Percentiles rank a stretch among this genome's conserved stretches.
Evolutionary conservation across 371 early-diverging fungal species (phyloP).

Genomic region (Basidiobolus meristosporus): DNA sequence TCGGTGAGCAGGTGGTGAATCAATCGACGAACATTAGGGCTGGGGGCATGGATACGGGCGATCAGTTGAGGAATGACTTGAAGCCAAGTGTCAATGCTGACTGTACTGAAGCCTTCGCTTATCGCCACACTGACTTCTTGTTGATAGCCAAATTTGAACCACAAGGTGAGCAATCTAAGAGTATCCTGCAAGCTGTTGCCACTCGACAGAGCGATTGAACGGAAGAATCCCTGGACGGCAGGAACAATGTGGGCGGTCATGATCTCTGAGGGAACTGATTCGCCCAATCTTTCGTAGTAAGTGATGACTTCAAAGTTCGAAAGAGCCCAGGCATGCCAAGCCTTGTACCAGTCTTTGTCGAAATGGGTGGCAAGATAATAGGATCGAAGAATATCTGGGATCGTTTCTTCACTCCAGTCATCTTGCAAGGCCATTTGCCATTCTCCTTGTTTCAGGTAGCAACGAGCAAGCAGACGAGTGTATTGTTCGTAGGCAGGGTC

Average conservation of each 20-base stretch:
- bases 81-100: slow-evolving; percentile 90
- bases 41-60: slow-evolving; percentile 84
- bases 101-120: slow-evolving; percentile 71
- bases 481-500: too few relatives aligned
- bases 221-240: slow-evolving; percentile 55
- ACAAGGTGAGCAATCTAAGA: slow-evolving; percentile 78
- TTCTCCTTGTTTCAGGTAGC: slow-evolving; percentile 82
- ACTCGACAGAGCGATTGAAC: slow-evolving; percentile 81
- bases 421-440: slow-evolving; percentile 77
- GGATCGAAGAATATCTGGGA: slow-evolving; percentile 63
- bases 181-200: slow-evolving; percentile 92
- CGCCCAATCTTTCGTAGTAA: slow-evolving; percentile 31
- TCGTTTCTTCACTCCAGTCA: slow-evolving; percentile 46
- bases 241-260: slow-evolving; percentile 10
- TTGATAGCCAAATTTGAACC: slow-evolving; percentile 91
- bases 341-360: slow-evolving; percentile 92
- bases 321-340: slow-evolving; percentile 96
- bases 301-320: slow-evolving; percentile 84
- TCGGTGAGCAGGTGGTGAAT: slow-evolving; percentile 82
- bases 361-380: slow-evolving; percentile 78
- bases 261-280: slow-evolving; percentile 4
- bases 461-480: slow-evolving; percentile 71
- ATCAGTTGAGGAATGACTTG: slow-evolving; percentile 97
- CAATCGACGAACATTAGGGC: slow-evolving; percentile 60
- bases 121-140: slow-evolving; percentile 75